Conservation (phyloP, 2,329 filamentous ascomycete species). For the Clathrospora elynae region DNA sequence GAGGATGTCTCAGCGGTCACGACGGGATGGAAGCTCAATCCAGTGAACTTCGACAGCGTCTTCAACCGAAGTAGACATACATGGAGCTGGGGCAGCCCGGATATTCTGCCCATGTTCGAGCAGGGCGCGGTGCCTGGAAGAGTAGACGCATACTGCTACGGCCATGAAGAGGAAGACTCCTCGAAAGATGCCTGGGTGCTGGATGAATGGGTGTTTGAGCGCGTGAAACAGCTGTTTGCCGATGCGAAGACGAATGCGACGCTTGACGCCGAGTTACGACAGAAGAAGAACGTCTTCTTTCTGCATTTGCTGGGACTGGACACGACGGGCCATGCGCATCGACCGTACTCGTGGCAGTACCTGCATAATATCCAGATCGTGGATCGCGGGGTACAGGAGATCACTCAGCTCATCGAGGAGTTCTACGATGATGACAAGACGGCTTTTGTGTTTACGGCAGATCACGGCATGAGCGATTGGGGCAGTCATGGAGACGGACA, state of each 20-base stretch:
- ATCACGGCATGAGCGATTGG: slow-evolving; percentile 99
- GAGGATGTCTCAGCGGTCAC: slow-evolving; percentile 97
- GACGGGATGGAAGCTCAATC: slow-evolving; percentile 98
- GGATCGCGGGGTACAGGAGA: slow-evolving; percentile 84
- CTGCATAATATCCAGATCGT: slow-evolving; percentile 93
- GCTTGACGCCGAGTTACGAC: slow-evolving; percentile 70
- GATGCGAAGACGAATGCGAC: slow-evolving; percentile 78
- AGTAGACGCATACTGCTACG: slow-evolving; percentile 86
- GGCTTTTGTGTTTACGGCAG: slow-evolving; percentile 94
- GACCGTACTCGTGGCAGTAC: slow-evolving; percentile 95
- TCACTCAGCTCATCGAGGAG: slow-evolving; percentile 77
- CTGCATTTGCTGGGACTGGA: slow-evolving; percentile 91
- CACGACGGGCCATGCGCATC: slow-evolving; percentile 81
- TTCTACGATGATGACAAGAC: slow-evolving; percentile 86
- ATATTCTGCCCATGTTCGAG: slow-evolving; percentile 97
- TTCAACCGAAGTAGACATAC: slow-evolving; percentile 97
- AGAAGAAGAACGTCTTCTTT: slow-evolving; percentile 94
- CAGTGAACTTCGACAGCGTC: slow-evolving; percentile 97
- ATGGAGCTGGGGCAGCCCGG: slow-evolving; percentile 98
- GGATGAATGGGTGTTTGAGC: slow-evolving; percentile 95
- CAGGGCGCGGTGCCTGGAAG: slow-evolving; percentile 85
- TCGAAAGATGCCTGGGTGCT: slow-evolving; percentile 78
- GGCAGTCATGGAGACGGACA: slow-evolving; percentile 99
- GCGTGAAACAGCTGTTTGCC: slow-evolving; percentile 83
- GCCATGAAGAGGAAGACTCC: slow-evolving; percentile 86